Base-by-base conservation (phyloP, 1,284 basidiomycete genomes). In the Austroboletus niveus region DNA sequence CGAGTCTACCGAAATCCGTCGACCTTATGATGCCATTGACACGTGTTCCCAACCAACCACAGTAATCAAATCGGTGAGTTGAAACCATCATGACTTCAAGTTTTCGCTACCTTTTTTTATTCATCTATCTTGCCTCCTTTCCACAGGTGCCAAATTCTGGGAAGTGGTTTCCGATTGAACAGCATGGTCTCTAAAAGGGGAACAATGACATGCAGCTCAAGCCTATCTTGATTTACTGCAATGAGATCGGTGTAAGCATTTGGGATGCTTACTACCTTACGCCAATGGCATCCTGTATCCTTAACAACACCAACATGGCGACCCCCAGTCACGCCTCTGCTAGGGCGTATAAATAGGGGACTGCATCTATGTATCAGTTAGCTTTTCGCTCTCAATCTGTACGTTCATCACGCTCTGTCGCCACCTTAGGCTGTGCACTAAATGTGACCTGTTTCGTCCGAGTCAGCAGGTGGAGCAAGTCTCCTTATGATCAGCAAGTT, bases 171-270 rank as follows among this genome's bases (percentile, higher is more conserved):
- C 93, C 55, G 94, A 94, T 98, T 73, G 92, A 92, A 74, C 80
- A 78, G 72, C 90, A 94, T 78, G 94, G 94, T 76, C 73, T 81
- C 56, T 98, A 98, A 85, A 88, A 89, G 75, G 96, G 96, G 68
- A 93, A 75, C 72, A 89, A 89, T 70, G 94, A 98, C 76, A 85
- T 94, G 63, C 96, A 98, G 78, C 89, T 98, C 63, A 96, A 98
- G 77, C 90, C 94, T 64, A 97, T 98, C 78, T 91, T 89, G 66
- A 92, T 95, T 60, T 96, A 95, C 81, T 96, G 93, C 78, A 94
- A 94, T 69, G 91, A 93, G 76, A 87, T 88, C 65, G 88, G 88
- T 17, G 17, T 17, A 17, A 17, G 17, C 17, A 17, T 17, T 17
- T 17, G 17, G 17, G 17, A 17, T 17, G 17, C 17, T 17, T 17